Evolutionary conservation across 768 basidiomycete species (phyloP), one percentile per base, ranked within the genome.

Genomic region (Cystobasidiopsis lactophilus): DNA sequence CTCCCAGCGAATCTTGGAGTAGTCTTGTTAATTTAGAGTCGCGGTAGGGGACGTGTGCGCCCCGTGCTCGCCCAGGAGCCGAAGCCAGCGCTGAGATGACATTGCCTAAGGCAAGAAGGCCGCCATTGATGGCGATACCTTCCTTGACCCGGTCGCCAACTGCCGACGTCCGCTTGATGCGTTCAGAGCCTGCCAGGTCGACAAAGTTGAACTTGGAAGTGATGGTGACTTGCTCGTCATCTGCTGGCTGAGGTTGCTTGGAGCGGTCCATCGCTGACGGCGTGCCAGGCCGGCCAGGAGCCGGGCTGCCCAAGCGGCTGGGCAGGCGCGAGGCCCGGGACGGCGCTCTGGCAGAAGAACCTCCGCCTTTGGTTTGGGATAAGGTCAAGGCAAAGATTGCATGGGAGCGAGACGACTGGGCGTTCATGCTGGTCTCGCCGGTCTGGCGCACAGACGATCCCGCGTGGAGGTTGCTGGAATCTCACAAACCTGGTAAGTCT

Each of bases 151-250:
- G 81, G 57, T 95, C 91, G 3, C 93, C 93, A 9, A 79, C 80
- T 3, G 91, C 93, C 0, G 88, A 84, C 9, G 93, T 98, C 40
- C 93, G 79, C 68, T 98, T 98, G 44, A 98, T 73, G 82, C 93
- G 71, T 71, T 98, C 93, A 38, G 85, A 89, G 37, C 93, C 93
- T 26, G 93, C 93, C 63, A 98, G 68, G 69, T 98, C 93, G 26
- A 98, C 93, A 59, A 95, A 95, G 67, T 98, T 89, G 69, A 96
- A 95, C 65, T 98, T 98, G 43, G 85, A 88, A 35, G 81, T 77
- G 39, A 89, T 76, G 0, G 85, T 88, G 14, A 80, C 72, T 85
- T 86, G 93, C 55, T 86, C 84, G 2, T 82, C 81, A 2, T 68
- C 57, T 11, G 78, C 80, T 16, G 40, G 26, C 21, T 35, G 33